Evolutionary conservation across 2,329 filamentous ascomycete genomes (phyloP), one percentile per base, ranked within the genome.

Genomic region (Phialemonium atrogriseum): DNA sequence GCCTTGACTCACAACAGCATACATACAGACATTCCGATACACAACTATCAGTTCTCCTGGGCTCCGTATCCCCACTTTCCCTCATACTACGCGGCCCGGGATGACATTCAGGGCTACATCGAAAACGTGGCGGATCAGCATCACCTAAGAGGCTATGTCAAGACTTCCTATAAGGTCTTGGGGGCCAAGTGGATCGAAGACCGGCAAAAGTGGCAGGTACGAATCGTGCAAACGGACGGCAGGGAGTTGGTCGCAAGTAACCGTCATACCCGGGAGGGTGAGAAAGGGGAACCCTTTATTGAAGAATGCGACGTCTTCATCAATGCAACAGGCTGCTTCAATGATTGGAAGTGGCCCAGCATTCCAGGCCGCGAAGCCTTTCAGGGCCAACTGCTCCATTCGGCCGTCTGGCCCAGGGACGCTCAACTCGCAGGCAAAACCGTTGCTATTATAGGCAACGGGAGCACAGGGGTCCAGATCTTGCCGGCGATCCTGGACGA

Each of bases 381-480:
- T n/a, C n/a, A n/a, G n/a, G n/a, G n/a, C n/a, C n/a, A n/a, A n/a
- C n/a, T n/a, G n/a, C n/a, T n/a, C n/a, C n/a, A n/a, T n/a, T n/a
- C n/a, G n/a, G n/a, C n/a, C n/a, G n/a, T n/a, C n/a, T n/a, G n/a
- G n/a, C n/a, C n/a, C n/a, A 25, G 15, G n/a, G n/a, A 25, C 15
- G 24, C 24, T 25, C 24, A 48, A 8, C 38, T 42, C 9, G 30
- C 38, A n/a, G 45, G 39, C 11, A 53, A 51, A 34, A 34, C 36
- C 22, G 41, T 53, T 13, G 50, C 39, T 10, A 35, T 52, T 13
- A 52, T 52, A 16, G 49, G 48, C 12, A 45, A 45, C 17, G 49
- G 50, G 2, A 46, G 48, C 18, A 51, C 45, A 7, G 48, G 38
- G 2, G 45, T 50, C 12, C 52, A 54, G 24, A 47, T 54, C 11